Percentiles rank a stretch among this genome's conserved stretches.
Conservation (phyloP, 768 basidiomycete genomes). For the Leccinum uliginosum region DNA sequence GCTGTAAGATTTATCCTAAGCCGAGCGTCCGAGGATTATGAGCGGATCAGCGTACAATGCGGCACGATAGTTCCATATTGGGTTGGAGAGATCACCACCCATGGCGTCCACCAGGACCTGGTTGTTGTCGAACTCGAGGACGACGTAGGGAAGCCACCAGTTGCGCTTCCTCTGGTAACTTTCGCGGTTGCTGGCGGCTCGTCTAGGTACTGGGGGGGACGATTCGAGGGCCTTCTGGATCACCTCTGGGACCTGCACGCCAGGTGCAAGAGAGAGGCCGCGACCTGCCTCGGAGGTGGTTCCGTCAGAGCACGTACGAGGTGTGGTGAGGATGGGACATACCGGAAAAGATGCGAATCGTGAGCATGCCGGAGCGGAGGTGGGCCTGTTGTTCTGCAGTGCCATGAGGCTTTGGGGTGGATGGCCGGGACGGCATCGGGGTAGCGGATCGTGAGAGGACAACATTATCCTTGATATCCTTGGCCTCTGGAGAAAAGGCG, state of each 20-base stretch:
- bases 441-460: constrained; percentile 74
- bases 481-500: constrained; percentile 44
- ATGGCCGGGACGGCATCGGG: constrained; percentile 77
- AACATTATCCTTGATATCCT: constrained; percentile 68
- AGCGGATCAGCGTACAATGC: constrained; percentile 68
- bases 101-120: constrained; percentile 95
- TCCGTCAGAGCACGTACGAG: constrained; percentile 1
- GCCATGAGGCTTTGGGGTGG: constrained; percentile 61
- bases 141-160: constrained; percentile 95
- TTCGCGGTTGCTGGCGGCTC: constrained; percentile 74
- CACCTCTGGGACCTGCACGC: constrained; percentile 74
- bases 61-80: constrained; percentile 94
- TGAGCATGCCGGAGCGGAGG: constrained; percentile 87
- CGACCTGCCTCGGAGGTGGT: constrained; percentile 46
- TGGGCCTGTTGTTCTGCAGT: constrained; percentile 45
- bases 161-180: constrained; percentile 89
- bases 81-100: constrained; percentile 85
- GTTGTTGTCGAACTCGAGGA: constrained; percentile 97
- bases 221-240: constrained; percentile 79
- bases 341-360: constrained; percentile 95
- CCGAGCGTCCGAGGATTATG: background rate
- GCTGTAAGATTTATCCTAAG: constrained; percentile 38
- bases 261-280: constrained; percentile 75
- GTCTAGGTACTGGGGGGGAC: constrained; percentile 48
- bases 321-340: constrained; percentile 25